These are phyloP conservation scores for Pseudogymnoascus sp. DNA, from an alignment of 2,329 filamentous ascomycete species.

Conservation along the genomic window DNA sequence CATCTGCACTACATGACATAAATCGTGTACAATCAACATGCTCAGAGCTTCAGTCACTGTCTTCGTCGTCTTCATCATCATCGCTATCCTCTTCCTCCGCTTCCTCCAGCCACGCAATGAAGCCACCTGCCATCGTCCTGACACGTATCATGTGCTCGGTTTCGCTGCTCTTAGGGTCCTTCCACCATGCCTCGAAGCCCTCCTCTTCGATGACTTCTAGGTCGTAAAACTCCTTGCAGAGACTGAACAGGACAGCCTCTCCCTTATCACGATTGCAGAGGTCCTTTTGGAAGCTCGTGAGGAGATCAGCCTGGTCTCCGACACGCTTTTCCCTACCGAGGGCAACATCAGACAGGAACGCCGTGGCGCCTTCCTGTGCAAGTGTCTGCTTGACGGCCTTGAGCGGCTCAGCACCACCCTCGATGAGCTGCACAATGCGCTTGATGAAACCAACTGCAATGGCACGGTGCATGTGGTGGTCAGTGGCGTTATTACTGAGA, in stretches of 20 bases:
- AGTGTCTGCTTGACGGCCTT: slow-evolving; percentile 62
- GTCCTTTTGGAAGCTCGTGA: slow-evolving; percentile 76
- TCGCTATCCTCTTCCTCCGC: slow-evolving; percentile 66
- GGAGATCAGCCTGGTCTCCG: slow-evolving; percentile 76
- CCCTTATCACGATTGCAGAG: slow-evolving; percentile 60
- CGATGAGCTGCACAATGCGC: slow-evolving; percentile 65
- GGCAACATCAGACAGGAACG: slow-evolving; percentile 54
- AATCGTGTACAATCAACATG: slow-evolving; percentile 11
- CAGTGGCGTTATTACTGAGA: slow-evolving; percentile 83
- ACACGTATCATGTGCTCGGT: slow-evolving; percentile 64
- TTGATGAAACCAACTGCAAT: slow-evolving; percentile 81
- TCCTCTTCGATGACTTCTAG: slow-evolving; percentile 84
- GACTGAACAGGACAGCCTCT: slow-evolving; percentile 64
- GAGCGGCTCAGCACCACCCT: slow-evolving; percentile 49
- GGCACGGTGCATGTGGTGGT: slow-evolving; percentile 79
- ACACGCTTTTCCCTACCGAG: slow-evolving; percentile 58
- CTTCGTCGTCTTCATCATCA: slow-evolving; percentile 59
- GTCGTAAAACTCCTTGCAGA: slow-evolving; percentile 79
- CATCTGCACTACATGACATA: not conserved
- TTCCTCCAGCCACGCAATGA: slow-evolving; percentile 80
- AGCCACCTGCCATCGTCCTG: slow-evolving; percentile 64
- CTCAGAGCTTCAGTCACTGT: slow-evolving; percentile 35
- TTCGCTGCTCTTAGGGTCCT: slow-evolving; percentile 60
- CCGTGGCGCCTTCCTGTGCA: slow-evolving; percentile 45
- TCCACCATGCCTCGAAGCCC: slow-evolving; percentile 85